A percentile compares a stretch with the other conserved stretches of the same genome.
Conservation (phyloP, 2,329 filamentous ascomycete genomes). For the Periconia macrospinosa region DNA sequence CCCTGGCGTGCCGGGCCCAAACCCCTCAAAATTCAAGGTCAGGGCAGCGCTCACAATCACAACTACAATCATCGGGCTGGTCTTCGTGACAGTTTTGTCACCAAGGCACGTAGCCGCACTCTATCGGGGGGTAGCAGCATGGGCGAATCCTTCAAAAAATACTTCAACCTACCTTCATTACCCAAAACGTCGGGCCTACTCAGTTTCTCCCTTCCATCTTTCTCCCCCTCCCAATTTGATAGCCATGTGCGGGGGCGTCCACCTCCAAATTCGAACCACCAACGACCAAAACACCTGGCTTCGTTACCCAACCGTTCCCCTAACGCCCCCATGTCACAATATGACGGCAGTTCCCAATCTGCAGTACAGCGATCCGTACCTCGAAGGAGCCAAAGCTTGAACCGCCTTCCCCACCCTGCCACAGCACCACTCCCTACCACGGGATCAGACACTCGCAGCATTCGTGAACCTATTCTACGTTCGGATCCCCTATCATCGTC, state of each 20-base stretch:
- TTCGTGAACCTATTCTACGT: background rate
- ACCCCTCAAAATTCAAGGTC: conserved; percentile 36
- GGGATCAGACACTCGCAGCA: background rate
- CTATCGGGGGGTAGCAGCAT: conserved; percentile 39
- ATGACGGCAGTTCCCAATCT: conserved; percentile 23
- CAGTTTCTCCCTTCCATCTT: conserved; percentile 39
- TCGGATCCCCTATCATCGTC: conserved; percentile 8
- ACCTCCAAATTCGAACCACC: conserved; percentile 9
- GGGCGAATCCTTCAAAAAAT: conserved; percentile 39
- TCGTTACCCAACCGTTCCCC: conserved; percentile 9
- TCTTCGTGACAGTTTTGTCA: conserved; percentile 42
- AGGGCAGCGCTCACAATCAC: background rate
- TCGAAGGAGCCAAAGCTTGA: conserved; percentile 4
- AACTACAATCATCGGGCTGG: conserved; percentile 35
- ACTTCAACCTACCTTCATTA: conserved; percentile 42
- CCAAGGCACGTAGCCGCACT: conserved; percentile 40
- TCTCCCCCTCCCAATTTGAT: conserved; percentile 33
- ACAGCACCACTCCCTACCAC: conserved; percentile 12
- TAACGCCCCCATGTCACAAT: conserved; percentile 17
- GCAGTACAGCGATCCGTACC: conserved; percentile 4
- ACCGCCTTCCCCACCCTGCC: conserved; percentile 9
- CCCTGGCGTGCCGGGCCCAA: conserved; percentile 48
- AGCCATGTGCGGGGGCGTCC: conserved; percentile 14
- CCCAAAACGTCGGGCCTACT: conserved; percentile 40
- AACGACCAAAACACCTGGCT: conserved; percentile 16